phyloP scores from a whole-genome alignment of 768 basidiomycete species.

The Inosperma sp. region DNA sequence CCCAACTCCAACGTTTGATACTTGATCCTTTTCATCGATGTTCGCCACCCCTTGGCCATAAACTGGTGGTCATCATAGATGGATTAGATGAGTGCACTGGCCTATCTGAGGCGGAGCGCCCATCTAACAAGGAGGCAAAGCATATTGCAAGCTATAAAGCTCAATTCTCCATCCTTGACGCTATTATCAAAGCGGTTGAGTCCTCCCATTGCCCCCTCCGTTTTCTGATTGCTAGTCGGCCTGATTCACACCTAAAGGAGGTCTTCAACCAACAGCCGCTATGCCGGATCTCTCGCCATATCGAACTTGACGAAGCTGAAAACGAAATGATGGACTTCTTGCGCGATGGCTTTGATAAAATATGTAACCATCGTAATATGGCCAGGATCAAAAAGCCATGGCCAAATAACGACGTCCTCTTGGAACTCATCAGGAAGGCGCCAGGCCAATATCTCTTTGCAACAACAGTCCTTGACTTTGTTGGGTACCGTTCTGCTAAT shows the following conservation, averaged over 20 bases:
- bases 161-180: constrained; percentile 9
- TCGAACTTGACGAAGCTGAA: constrained; percentile 6
- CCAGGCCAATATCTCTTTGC: constrained; percentile 18
- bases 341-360: constrained; percentile 3
- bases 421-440: constrained; percentile 9
- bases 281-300: constrained; percentile 7
- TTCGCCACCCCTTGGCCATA: too few relatives aligned
- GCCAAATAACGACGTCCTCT: not conserved
- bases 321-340: not conserved
- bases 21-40: too few relatives aligned
- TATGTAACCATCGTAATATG: not conserved
- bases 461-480: constrained; percentile 15
- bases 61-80: too few relatives aligned
- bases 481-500: too few relatives aligned
- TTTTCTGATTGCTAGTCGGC: constrained; percentile 15
- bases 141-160: constrained; percentile 10
- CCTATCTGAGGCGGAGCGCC: constrained; percentile 8
- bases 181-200: not conserved
- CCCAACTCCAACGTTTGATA: too few relatives aligned
- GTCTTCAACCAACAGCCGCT: constrained; percentile 4
- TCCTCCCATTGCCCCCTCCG: not conserved
- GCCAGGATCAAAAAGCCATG: not conserved
- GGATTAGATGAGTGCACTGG: too few relatives aligned
- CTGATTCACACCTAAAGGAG: constrained; percentile 9
- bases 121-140: constrained; percentile 10